phyloP scores from a whole-genome alignment of 208 protist genomes.

The Endotrypanum monterogeii region DNA sequence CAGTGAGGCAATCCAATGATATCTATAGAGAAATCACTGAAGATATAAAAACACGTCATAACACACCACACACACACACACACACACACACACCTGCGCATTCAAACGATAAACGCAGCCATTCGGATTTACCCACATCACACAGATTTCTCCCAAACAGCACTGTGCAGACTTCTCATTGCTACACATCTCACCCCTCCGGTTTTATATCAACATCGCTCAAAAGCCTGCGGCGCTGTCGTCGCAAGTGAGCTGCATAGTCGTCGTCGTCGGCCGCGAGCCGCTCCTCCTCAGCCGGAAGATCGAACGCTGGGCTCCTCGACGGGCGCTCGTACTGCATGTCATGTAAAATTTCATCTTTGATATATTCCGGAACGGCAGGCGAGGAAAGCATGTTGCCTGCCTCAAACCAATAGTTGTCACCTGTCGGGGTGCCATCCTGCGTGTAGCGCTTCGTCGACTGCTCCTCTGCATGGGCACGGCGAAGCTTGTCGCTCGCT shows the following conservation, averaged over 20 bases:
- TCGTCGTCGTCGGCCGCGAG: conserved; percentile 37
- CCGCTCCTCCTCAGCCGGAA: conserved; percentile 40
- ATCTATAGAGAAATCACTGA: background rate
- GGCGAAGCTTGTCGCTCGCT: conserved; percentile 58
- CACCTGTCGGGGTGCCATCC: conserved; percentile 78
- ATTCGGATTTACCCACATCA: background rate
- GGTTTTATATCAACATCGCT: conserved; percentile 18
- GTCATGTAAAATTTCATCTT: conserved; percentile 77
- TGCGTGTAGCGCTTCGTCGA: conserved; percentile 59
- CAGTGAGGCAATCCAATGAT: background rate
- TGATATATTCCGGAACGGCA: conserved; percentile 63
- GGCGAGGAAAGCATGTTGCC: conserved; percentile 66
- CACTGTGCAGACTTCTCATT: background rate
- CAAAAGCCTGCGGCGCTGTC: conserved; percentile 40
- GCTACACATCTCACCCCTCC: background rate
- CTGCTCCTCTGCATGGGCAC: conserved; percentile 54
- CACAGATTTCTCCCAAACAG: no score
- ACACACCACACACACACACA: background rate
- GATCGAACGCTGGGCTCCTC: conserved; percentile 64
- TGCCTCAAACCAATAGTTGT: conserved; percentile 89
- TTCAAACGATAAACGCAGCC: background rate
- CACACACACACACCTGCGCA: background rate
- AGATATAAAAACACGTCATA: no score
- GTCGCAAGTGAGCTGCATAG: conserved; percentile 64
- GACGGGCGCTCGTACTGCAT: conserved; percentile 55